A percentile compares a stretch with the other conserved stretches of the same genome.
These are phyloP conservation scores for Bolboschoenus planiculmis DNA, from an alignment of 176 grass and related monocot species.

Conservation along the genomic window DNA sequence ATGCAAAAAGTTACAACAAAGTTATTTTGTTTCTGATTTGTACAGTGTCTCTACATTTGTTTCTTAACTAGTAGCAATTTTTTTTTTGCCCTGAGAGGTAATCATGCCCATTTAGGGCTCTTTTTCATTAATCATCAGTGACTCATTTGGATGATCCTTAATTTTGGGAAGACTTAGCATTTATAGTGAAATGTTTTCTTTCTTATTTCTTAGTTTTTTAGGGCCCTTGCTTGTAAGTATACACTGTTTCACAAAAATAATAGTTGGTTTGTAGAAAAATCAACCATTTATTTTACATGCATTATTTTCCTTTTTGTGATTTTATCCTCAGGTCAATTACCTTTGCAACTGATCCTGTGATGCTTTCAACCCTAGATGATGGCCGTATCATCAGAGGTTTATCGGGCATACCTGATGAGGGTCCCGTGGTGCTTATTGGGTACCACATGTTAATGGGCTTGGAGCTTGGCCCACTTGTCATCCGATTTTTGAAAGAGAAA, in stretches of 20 bases:
- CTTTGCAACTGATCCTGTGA: constrained; percentile 44
- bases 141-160: background rate
- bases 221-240: background rate
- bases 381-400: constrained; percentile 62
- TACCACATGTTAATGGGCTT: constrained; percentile 94
- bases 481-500: constrained; percentile 38
- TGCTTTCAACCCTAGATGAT: constrained; percentile 63
- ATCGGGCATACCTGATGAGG: constrained; percentile 50
- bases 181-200: background rate
- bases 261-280: constrained; percentile 5
- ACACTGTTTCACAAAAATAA: background rate
- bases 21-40: background rate
- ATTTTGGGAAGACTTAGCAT: background rate
- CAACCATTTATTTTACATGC: background rate
- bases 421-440: constrained; percentile 60
- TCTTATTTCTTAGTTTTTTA: background rate
- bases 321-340: constrained; percentile 38
- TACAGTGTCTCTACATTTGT: background rate
- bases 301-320: background rate
- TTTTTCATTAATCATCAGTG: background rate
- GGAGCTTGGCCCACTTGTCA: constrained; percentile 56
- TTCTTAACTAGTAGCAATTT: background rate
- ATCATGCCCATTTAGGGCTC: background rate
- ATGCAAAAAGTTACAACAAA: background rate
- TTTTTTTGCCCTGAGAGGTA: background rate